Conservation (phyloP, 371 early-diverging fungal genomes). For the Mortierella sp. region DNA sequence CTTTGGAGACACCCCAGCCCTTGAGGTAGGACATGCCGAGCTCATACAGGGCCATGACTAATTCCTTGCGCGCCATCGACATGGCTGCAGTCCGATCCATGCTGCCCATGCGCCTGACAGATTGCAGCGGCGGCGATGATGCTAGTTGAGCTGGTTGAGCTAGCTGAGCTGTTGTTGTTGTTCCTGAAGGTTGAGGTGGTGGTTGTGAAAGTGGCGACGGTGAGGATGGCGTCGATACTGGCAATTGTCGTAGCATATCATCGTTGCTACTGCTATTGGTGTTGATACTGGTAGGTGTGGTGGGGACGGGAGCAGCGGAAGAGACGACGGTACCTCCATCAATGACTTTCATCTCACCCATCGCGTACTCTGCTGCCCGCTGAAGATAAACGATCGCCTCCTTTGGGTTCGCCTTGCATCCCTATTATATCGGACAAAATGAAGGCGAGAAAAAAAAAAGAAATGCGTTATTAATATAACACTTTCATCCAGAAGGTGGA, state of each 20-base stretch:
- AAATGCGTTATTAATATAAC: too few relatives aligned
- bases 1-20: slow-evolving; percentile 89
- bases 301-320: not conserved
- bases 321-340: slow-evolving; percentile 15
- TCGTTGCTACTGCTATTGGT: not conserved
- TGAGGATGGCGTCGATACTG: not conserved
- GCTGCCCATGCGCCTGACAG: slow-evolving; percentile 43
- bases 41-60: slow-evolving; percentile 89
- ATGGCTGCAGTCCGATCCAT: slow-evolving; percentile 46
- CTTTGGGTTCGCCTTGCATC: slow-evolving; percentile 74
- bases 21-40: slow-evolving; percentile 87
- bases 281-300: not conserved
- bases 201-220: slow-evolving; percentile 3
- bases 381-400: slow-evolving; percentile 81
- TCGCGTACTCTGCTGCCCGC: slow-evolving; percentile 81
- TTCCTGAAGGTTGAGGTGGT: not conserved
- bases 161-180: too few relatives aligned
- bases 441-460: not conserved
- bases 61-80: slow-evolving; percentile 62
- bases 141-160: slow-evolving; percentile 7
- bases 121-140: slow-evolving; percentile 29
- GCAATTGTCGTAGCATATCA: not conserved
- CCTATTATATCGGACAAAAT: slow-evolving; percentile 57
- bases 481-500: too few relatives aligned
- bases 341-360: slow-evolving; percentile 66